A percentile compares a stretch with the other conserved stretches of the same genome.
Conservation (phyloP, 495 filamentous ascomycete species). For the Penicillium atrosanguineum region DNA sequence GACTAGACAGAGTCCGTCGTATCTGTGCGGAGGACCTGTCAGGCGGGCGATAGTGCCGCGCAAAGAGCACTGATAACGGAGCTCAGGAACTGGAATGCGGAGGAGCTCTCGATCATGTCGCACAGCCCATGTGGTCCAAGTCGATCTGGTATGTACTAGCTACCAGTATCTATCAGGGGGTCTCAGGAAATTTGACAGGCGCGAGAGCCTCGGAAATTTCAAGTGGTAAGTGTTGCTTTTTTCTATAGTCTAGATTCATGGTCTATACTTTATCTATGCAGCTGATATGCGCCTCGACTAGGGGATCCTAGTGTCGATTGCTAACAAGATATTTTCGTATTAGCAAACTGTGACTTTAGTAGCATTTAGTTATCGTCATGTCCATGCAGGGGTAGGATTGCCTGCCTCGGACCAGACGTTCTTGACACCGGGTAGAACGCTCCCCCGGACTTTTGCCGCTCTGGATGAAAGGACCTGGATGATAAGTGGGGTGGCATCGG, state of each 20-base stretch:
- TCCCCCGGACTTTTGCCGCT: conserved; percentile 21
- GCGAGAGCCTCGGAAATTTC: conserved; percentile 1
- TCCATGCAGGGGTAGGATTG: background rate
- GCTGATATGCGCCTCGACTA: conserved; percentile 17
- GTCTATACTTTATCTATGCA: conserved; percentile 5
- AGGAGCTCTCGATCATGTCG: conserved; percentile 12
- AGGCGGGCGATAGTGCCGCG: background rate
- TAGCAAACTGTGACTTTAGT: conserved; percentile 8
- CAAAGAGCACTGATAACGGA: conserved; percentile 16
- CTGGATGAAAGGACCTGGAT: conserved; percentile 4
- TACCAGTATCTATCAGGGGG: too few relatives aligned
- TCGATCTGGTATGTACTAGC: background rate
- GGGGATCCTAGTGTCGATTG: conserved; percentile 12
- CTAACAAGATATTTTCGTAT: conserved; percentile 8
- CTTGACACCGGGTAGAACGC: conserved; percentile 2
- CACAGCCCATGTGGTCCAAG: conserved; percentile 3
- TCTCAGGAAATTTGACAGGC: background rate
- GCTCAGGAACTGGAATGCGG: conserved; percentile 10
- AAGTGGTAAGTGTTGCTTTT: background rate
- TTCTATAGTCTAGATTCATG: conserved; percentile 1
- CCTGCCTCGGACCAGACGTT: background rate
- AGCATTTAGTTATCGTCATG: background rate
- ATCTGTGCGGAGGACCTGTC: background rate
- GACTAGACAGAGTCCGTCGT: background rate
- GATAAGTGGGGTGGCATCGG: conserved; percentile 9